Evolutionary conservation across 148 eudicot species (phyloP).

Genomic region (Tetragonia tetragonoides): DNA sequence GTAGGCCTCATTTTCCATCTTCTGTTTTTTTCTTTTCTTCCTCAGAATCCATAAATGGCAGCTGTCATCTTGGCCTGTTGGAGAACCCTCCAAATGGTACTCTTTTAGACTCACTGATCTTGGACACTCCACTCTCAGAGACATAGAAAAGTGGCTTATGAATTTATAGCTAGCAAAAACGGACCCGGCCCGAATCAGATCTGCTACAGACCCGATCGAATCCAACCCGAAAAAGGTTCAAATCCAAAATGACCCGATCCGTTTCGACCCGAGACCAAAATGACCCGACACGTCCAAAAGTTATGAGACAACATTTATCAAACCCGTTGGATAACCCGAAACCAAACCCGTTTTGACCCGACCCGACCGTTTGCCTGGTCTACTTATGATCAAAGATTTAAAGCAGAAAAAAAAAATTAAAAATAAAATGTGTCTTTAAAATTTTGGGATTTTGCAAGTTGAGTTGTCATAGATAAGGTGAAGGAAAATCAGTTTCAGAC

Average conservation of each 20-base stretch:
- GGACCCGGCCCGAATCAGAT: too few relatives aligned
- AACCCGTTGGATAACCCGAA: too few relatives aligned
- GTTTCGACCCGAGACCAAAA: too few relatives aligned
- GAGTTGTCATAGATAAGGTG: constrained; percentile 41
- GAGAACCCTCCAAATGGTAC: neutral
- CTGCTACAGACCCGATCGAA: too few relatives aligned
- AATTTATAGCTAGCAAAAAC: too few relatives aligned
- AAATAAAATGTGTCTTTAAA: too few relatives aligned
- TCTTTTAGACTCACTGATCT: constrained; percentile 3
- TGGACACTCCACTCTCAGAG: neutral
- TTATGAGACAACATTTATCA: too few relatives aligned
- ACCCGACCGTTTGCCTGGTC: too few relatives aligned
- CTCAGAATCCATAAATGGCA: constrained; percentile 23
- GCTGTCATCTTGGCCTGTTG: constrained; percentile 23
- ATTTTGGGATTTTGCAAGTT: constrained; percentile 28
- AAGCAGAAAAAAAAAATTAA: neutral
- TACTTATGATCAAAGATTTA: neutral
- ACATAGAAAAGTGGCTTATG: neutral
- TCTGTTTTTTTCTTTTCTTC: neutral
- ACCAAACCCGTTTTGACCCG: too few relatives aligned
- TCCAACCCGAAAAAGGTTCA: too few relatives aligned
- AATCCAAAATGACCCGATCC: too few relatives aligned
- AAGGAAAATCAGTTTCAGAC: neutral
- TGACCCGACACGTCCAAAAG: too few relatives aligned
- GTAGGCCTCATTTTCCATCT: constrained; percentile 19